Base-by-base conservation (phyloP, 2,329 filamentous ascomycete genomes). In the Chaetomium strumarium region DNA sequence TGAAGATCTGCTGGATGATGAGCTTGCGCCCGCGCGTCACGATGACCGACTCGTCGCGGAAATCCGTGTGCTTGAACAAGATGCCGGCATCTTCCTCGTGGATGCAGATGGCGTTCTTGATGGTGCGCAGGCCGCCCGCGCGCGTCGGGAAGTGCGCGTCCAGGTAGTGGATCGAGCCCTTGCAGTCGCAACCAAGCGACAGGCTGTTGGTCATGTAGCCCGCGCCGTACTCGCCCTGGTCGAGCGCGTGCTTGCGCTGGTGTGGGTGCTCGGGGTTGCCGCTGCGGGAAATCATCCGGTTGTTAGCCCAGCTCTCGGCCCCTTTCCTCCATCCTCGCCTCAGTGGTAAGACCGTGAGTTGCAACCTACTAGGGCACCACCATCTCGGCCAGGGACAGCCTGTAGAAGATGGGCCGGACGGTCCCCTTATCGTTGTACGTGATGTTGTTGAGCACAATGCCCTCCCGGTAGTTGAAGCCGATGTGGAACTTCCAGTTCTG, bases 71-170 rank as follows among this genome's bases (percentile, higher is more conserved):
- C 73, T 96, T 96, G 80, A 95, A 96, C 1, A 96, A 75, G 54
- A 96, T 93, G 6, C 91, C 91, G 2, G 82, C 81, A 59, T 96
- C 91, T 72, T 96, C 91, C 68, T 96, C 91, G 70, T 96, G 91
- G 59, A 96, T 91, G 68, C 91, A 96, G 60, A 96, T 86, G 36
- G 91, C 91, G 65, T 96, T 96, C 75, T 95, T 92, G 73, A 96
- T 90, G 1, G 84, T 86, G 4, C 84, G 83, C 29, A 87, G 75
- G n/a, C 80, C 79, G 20, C 91, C 91, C 5, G 83, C 80, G 13
- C 83, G 79, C 54, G 90, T 90, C 38, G 91, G 86, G 66, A 96
- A 93, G 11, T 86, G 81, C 2, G 89, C 90, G 63, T 95, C 89
- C 68, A 96, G 83, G 68, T 96, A 96, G 68, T 93, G 88, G 62